These are phyloP conservation scores for Eucalyptus grandis DNA, from an alignment of 345 rosid species.

Conservation along the genomic window DNA sequence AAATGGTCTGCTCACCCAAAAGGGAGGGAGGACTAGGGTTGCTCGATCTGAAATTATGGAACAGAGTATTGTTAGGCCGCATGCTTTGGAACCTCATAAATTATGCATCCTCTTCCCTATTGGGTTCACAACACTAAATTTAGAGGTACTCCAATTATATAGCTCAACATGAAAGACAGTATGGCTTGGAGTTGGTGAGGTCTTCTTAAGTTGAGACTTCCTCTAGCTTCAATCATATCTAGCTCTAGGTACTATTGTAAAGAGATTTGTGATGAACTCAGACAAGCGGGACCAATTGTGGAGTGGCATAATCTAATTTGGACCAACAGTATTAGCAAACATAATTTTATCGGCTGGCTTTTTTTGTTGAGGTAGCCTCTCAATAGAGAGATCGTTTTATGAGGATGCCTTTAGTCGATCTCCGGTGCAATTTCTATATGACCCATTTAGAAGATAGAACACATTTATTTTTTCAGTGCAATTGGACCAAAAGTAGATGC, in stretches of 20 bases:
- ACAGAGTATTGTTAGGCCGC: neutral
- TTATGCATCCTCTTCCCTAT: neutral
- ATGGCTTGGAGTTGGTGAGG: neutral
- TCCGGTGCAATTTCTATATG: neutral
- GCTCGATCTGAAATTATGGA: neutral
- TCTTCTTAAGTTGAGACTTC: neutral
- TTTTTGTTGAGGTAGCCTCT: neutral
- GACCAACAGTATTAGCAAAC: fast-evolving
- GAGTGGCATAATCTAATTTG: neutral
- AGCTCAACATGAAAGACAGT: neutral
- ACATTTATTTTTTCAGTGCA: neutral
- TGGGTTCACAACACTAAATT: neutral
- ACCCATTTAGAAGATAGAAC: neutral
- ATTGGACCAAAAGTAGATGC: neutral
- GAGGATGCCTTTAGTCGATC: neutral
- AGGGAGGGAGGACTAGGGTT: neutral
- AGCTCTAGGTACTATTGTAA: neutral
- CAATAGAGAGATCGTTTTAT: fast-evolving
- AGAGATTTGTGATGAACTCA: neutral
- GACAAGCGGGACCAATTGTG: neutral
- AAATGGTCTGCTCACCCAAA: neutral
- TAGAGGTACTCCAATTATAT: neutral
- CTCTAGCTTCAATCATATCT: neutral
- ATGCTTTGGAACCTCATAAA: neutral
- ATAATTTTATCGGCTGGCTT: neutral